Percentiles rank a stretch among this genome's conserved stretches.
Evolutionary conservation across 2,329 filamentous ascomycete genomes (phyloP).

Genomic region (Orbilia quercus): DNA sequence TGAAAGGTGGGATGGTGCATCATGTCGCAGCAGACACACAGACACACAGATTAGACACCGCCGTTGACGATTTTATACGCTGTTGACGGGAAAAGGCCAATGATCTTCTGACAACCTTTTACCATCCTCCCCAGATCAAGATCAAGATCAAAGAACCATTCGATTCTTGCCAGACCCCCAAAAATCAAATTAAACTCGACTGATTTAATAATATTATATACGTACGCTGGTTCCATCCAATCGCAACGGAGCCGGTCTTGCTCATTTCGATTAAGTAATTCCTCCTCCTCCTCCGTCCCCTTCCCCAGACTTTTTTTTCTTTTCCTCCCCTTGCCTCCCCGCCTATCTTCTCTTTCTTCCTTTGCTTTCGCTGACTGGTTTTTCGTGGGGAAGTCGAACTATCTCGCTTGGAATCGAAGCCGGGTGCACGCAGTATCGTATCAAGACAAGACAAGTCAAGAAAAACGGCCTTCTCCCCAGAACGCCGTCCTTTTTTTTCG

Average conservation of each 20-base stretch:
- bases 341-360: conserved; percentile 17
- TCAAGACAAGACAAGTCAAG: not conserved
- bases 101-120: conserved; percentile 57
- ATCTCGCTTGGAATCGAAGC: conserved; percentile 3
- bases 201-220: too few species aligned
- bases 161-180: conserved; percentile 48
- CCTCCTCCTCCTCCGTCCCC: conserved; percentile 36
- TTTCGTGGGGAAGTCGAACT: conserved; percentile 52
- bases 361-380: conserved; percentile 31
- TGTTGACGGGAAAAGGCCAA: conserved; percentile 56
- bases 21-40: conserved; percentile 33
- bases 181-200: conserved; percentile 19
- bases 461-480: conserved; percentile 22
- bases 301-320: conserved; percentile 36
- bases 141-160: not conserved
- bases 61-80: conserved; percentile 36
- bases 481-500: conserved; percentile 30
- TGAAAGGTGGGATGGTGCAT: conserved; percentile 42
- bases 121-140: conserved; percentile 16
- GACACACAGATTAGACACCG: conserved; percentile 23
- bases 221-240: conserved; percentile 31
- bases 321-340: conserved; percentile 6
- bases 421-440: conserved; percentile 7
- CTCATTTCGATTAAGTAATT: conserved; percentile 56
- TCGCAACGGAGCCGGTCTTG: conserved; percentile 35